These are phyloP conservation scores for Russula emetica DNA, from an alignment of 768 basidiomycete genomes.

Conservation along the genomic window DNA sequence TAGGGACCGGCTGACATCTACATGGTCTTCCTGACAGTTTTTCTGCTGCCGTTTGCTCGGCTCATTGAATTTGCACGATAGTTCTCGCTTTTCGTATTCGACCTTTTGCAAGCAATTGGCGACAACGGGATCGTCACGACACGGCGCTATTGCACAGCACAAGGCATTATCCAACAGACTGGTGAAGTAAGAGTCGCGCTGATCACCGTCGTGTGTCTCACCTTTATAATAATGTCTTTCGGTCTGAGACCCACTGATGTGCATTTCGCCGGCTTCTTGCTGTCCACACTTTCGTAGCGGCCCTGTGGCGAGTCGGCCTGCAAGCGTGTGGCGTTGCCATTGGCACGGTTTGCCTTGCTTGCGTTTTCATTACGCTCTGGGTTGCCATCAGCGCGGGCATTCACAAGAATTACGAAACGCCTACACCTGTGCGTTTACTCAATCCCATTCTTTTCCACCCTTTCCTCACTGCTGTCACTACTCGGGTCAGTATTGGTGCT, in stretches of 20 bases:
- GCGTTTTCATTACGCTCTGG: too few relatives aligned
- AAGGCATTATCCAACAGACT: slow-evolving; percentile 41
- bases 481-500: too few relatives aligned
- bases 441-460: too few relatives aligned
- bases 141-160: slow-evolving; percentile 38
- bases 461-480: too few relatives aligned
- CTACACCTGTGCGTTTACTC: too few relatives aligned
- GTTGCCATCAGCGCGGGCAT: too few relatives aligned
- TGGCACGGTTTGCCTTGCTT: too few relatives aligned
- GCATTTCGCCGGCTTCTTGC: slow-evolving; percentile 32
- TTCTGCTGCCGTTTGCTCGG: background rate
- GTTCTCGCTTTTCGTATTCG: slow-evolving; percentile 33
- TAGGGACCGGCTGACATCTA: slow-evolving; percentile 40
- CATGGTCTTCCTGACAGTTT: slow-evolving; percentile 33
- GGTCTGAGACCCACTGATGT: slow-evolving; percentile 29
- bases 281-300: slow-evolving; percentile 40
- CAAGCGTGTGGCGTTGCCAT: too few relatives aligned
- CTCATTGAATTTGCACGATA: slow-evolving; percentile 26
- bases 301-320: slow-evolving; percentile 38
- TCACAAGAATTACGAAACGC: too few relatives aligned
- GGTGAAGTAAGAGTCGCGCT: slow-evolving; percentile 44
- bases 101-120: slow-evolving; percentile 40
- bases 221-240: background rate
- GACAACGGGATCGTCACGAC: slow-evolving; percentile 35
- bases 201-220: slow-evolving; percentile 38